Conservation (phyloP, 192 early-diverging fungal genomes). For the Dimargaris xerosporica region DNA sequence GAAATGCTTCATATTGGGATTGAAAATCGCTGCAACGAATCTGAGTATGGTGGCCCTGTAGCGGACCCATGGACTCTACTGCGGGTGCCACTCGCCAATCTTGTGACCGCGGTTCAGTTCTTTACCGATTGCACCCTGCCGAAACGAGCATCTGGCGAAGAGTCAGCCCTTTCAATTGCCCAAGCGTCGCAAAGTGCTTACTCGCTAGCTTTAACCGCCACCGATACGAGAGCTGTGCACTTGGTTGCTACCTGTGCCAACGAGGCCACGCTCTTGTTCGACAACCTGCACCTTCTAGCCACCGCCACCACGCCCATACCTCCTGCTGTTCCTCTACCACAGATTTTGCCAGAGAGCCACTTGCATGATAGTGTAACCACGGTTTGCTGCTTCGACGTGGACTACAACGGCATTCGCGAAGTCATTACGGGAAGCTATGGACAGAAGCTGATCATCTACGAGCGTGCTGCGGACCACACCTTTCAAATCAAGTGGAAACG, state of each 20-base stretch:
- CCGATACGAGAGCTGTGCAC: too few relatives aligned
- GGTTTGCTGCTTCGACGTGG: neutral
- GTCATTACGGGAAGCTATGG: conserved; percentile 4
- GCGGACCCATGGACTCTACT: too few relatives aligned
- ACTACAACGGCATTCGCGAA: conserved; percentile 2
- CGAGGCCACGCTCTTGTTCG: neutral
- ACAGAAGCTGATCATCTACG: conserved; percentile 4
- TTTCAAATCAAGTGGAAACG: conserved; percentile 19
- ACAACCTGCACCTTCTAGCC: neutral
- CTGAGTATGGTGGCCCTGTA: too few relatives aligned
- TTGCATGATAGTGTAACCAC: conserved; percentile 8
- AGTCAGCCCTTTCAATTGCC: too few relatives aligned
- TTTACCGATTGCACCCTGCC: too few relatives aligned
- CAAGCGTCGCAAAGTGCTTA: too few relatives aligned
- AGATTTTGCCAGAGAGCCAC: conserved; percentile 2
- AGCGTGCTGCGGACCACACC: neutral
- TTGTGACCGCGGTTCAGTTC: too few relatives aligned
- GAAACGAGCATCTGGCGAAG: too few relatives aligned
- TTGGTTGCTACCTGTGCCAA: conserved; percentile 7
- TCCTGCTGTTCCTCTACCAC: neutral
- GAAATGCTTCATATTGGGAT: too few relatives aligned
- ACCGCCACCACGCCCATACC: neutral
- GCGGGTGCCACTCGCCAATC: too few relatives aligned
- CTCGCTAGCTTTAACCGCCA: too few relatives aligned
- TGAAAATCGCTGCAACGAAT: too few relatives aligned